Evolutionary conservation across 805 yeast genomes (phyloP), one percentile per base, ranked within the genome.

Genomic region (Candida pini): DNA sequence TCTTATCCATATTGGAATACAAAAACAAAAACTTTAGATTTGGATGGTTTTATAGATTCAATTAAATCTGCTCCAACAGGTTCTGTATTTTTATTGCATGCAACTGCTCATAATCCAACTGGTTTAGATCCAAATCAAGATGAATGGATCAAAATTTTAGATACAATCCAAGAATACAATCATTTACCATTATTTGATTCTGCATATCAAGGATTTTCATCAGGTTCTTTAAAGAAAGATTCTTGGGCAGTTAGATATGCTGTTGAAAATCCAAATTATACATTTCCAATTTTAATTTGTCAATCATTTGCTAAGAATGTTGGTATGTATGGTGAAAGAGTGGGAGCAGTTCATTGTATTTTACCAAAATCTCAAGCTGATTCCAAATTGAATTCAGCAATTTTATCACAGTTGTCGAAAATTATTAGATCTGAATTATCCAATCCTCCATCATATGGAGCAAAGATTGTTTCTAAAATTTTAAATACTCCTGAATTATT

Each of bases 41-140:
- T 89, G 39, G 66, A 72, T 6, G 95, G 88, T 1, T 77, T 80
- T 53, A 47, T 89, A 24, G 45, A 50, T 9, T 64, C 86, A 28
- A 79, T 90, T 44, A 66, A 73, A 30, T 38, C 57, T 15, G 94
- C 96, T 9, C 81, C 81, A 35, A 56, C 59, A 6, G 95, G 95
- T 31, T 86, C 95, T 7, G 66, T 87, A 29, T 78, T 90, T 48
- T 61, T 90, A 38, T 69, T 90, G 40, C 98, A 90, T 57, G 88
- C 97, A 4, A 89, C 97, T 61, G 97, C 97, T 22, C 98, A 90
- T 64, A 90, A 90, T 61, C 97, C 98, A 40, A 90, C 97, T 16
- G 98, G 97, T 27, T 76, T 90, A 48, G 98, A 90, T 60, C 97
- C 97, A 38, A 76, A 83, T 3, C 66, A 68, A 39, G 82, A 73